Conservation (phyloP, 2,329 filamentous ascomycete species). For the Pezicula neosporulosa region DNA sequence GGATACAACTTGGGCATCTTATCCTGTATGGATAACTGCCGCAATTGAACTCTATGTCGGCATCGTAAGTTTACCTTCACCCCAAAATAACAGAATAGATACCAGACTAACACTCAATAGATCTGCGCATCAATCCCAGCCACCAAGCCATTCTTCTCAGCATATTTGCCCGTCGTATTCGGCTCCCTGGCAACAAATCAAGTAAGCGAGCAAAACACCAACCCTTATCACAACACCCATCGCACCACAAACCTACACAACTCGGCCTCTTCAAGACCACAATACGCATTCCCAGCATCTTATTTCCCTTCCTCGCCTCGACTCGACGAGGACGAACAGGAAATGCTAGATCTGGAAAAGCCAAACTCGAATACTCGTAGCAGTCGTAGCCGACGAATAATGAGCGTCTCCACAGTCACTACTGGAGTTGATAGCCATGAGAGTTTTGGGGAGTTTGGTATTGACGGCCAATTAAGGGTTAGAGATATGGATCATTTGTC, state of each 20-base stretch:
- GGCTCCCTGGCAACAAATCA: not conserved
- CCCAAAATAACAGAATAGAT: too few species aligned
- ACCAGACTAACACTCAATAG: constrained; percentile 4
- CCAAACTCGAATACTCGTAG: too few species aligned
- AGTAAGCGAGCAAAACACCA: not conserved
- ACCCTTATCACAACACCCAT: not conserved
- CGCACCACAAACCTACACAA: not conserved
- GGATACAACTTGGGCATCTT: not conserved
- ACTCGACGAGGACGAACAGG: not conserved
- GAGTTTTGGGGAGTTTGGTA: too few species aligned
- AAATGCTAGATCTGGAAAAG: constrained; percentile 1
- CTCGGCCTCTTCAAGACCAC: not conserved
- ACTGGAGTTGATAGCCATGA: too few species aligned
- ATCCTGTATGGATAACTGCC: constrained; percentile 28
- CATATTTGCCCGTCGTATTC: constrained; percentile 28
- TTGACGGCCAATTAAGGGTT: too few species aligned
- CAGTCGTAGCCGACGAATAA: too few species aligned
- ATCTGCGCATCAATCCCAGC: constrained; percentile 39
- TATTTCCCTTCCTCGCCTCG: not conserved
- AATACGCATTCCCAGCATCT: not conserved
- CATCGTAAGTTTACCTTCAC: constrained; percentile 18
- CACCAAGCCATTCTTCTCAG: constrained; percentile 37
- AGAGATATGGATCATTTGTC: too few species aligned
- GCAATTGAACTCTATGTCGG: constrained; percentile 39
- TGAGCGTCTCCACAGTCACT: too few species aligned